A percentile compares a stretch with the other conserved stretches of the same genome.
These are phyloP conservation scores for Notholithocarpus densiflorus DNA, from an alignment of 306 rosid genomes.

Conservation along the genomic window DNA sequence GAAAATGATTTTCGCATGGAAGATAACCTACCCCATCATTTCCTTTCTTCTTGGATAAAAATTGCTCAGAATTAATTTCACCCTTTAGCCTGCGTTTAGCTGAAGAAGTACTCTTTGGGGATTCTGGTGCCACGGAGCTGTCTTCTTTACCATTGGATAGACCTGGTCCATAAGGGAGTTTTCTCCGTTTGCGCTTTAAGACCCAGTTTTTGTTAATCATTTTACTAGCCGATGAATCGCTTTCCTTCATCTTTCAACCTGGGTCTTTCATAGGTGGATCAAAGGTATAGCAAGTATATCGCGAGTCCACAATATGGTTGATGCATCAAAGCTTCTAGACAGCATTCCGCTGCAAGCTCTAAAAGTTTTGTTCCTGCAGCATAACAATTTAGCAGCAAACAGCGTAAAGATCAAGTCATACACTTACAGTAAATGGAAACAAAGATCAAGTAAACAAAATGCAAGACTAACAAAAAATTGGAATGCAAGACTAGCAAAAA, in stretches of 20 bases:
- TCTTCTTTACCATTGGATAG: constrained; percentile 67
- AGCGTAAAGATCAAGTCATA: neutral
- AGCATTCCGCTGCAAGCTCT: constrained; percentile 9
- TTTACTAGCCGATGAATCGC: constrained; percentile 55
- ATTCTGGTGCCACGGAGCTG: constrained; percentile 50
- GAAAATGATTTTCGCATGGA: constrained; percentile 1
- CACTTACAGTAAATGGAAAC: neutral
- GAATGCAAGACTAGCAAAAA: neutral
- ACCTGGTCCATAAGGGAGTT: constrained; percentile 55
- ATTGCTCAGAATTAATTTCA: constrained; percentile 47
- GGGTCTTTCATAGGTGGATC: constrained; percentile 35
- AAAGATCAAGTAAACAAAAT: neutral
- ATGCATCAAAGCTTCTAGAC: constrained; percentile 15
- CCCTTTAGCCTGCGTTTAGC: constrained; percentile 48
- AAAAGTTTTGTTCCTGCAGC: constrained; percentile 10
- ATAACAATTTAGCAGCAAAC: constrained; percentile 3
- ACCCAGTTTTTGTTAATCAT: constrained; percentile 93
- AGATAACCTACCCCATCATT: constrained; percentile 87
- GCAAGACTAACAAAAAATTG: neutral
- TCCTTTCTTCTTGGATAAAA: constrained; percentile 88
- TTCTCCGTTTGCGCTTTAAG: constrained; percentile 93
- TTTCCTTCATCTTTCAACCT: constrained; percentile 65
- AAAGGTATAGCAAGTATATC: constrained; percentile 25
- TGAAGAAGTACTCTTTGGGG: constrained; percentile 51
- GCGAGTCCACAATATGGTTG: constrained; percentile 16